Conservation (phyloP, 352 stramenopile genomes). For the Halophytophthora batemanensis region DNA sequence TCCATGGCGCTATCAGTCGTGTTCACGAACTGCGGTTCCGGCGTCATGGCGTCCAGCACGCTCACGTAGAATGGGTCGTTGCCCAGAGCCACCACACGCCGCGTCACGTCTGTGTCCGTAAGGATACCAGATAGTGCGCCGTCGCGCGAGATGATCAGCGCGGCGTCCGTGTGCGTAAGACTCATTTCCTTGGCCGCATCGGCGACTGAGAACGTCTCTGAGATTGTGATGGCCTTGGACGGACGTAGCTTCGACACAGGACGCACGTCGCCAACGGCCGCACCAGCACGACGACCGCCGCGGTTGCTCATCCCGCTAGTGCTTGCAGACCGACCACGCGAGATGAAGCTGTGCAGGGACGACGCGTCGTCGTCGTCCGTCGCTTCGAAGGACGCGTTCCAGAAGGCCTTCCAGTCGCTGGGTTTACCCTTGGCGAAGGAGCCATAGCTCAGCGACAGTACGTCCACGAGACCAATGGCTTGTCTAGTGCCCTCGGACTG, state of each 20-base stretch:
- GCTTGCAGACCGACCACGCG: conserved; percentile 39
- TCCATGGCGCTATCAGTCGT: conserved; percentile 88
- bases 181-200: conserved; percentile 90
- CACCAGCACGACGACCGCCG: conserved; percentile 32
- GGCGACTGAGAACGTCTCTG: conserved; percentile 80
- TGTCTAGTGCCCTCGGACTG: conserved; percentile 62
- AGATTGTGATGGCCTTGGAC: conserved; percentile 89
- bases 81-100: conserved; percentile 78
- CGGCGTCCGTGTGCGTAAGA: conserved; percentile 88
- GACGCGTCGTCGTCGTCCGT: conserved; percentile 71
- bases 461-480: conserved; percentile 79
- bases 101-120: conserved; percentile 91
- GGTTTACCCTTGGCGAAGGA: conserved; percentile 87
- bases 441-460: conserved; percentile 86
- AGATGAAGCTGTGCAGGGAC: conserved; percentile 84
- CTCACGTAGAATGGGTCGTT: conserved; percentile 86
- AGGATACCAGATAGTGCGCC: conserved; percentile 94
- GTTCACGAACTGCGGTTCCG: conserved; percentile 87
- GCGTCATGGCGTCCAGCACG: conserved; percentile 83
- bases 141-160: conserved; percentile 89
- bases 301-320: conserved; percentile 37
- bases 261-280: conserved; percentile 87
- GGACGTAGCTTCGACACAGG: conserved; percentile 85
- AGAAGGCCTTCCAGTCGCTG: conserved; percentile 88
- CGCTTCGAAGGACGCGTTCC: conserved; percentile 85